Percentiles rank a stretch among this genome's conserved stretches.
Conservation (phyloP, 805 yeast species). For the Hanseniaspora valbyensis region DNA sequence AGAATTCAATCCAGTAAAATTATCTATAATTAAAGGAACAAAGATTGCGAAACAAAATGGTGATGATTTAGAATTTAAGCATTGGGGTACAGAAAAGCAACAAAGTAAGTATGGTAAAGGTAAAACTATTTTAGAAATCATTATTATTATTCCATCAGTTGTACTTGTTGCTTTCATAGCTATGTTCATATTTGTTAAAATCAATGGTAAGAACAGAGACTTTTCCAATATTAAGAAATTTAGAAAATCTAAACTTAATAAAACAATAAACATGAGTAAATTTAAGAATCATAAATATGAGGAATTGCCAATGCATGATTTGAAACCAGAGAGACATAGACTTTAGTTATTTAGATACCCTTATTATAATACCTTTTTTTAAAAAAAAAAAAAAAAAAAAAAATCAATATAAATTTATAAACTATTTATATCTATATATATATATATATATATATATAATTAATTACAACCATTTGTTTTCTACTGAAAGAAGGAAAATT, state of each 20-base stretch:
- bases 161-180: constrained; percentile 48
- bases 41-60: constrained; percentile 35
- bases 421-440: neutral
- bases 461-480: constrained; percentile 29
- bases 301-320: constrained; percentile 33
- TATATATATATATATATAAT: neutral
- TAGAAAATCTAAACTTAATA: constrained; percentile 30
- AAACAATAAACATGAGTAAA: constrained; percentile 28
- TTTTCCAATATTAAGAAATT: constrained; percentile 34
- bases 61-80: constrained; percentile 34
- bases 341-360: neutral
- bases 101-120: constrained; percentile 13
- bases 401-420: neutral
- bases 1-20: constrained; percentile 37
- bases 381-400: neutral
- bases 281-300: constrained; percentile 33
- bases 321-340: constrained; percentile 15
- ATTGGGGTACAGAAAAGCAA: constrained; percentile 36
- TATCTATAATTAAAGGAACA: constrained; percentile 33
- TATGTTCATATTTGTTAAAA: constrained; percentile 53
- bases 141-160: constrained; percentile 56
- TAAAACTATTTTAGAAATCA: constrained; percentile 46
- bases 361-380: neutral
- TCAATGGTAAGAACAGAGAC: constrained; percentile 48
- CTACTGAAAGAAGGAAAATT: constrained; percentile 30